phyloP scores from a whole-genome alignment of 2,329 filamentous ascomycete species.

The Alternaria novae-zelandiae region DNA sequence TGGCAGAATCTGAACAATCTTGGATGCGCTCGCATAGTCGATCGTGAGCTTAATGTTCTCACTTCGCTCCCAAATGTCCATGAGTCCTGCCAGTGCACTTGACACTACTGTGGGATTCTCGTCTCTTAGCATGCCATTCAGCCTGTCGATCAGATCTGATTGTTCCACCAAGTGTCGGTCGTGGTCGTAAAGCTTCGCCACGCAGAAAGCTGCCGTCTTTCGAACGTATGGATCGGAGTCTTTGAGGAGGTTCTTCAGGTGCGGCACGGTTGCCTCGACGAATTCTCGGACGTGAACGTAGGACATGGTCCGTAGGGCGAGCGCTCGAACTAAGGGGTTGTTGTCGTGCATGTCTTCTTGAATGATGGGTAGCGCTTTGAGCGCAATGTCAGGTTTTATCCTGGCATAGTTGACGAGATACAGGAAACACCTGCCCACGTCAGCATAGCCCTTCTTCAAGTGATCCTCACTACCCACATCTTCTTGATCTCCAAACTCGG shows the following conservation, averaged over 20 bases:
- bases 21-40: conserved; percentile 95
- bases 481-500: conserved; percentile 98
- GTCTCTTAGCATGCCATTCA: conserved; percentile 89
- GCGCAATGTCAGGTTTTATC: conserved; percentile 89
- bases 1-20: conserved; percentile 94
- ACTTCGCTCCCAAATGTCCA: conserved; percentile 98
- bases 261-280: conserved; percentile 85
- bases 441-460: conserved; percentile 28
- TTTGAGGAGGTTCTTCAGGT: conserved; percentile 81
- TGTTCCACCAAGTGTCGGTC: conserved; percentile 87
- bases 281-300: conserved; percentile 97
- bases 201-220: conserved; percentile 94
- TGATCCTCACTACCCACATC: conserved; percentile 69
- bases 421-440: conserved; percentile 81
- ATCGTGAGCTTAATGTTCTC: conserved; percentile 98
- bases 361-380: conserved; percentile 89
- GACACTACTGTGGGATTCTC: conserved; percentile 98
- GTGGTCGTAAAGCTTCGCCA: conserved; percentile 97
- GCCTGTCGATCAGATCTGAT: conserved; percentile 87
- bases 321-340: conserved; percentile 89
- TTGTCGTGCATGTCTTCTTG: conserved; percentile 92
- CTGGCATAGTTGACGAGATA: conserved; percentile 97
- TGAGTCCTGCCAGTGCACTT: conserved; percentile 85
- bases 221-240: conserved; percentile 95
- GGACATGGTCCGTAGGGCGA: conserved; percentile 93